Evolutionary conservation across 2,329 filamentous ascomycete genomes (phyloP), one percentile per base, ranked within the genome.

Genomic region (Exophiala oligosperma): DNA sequence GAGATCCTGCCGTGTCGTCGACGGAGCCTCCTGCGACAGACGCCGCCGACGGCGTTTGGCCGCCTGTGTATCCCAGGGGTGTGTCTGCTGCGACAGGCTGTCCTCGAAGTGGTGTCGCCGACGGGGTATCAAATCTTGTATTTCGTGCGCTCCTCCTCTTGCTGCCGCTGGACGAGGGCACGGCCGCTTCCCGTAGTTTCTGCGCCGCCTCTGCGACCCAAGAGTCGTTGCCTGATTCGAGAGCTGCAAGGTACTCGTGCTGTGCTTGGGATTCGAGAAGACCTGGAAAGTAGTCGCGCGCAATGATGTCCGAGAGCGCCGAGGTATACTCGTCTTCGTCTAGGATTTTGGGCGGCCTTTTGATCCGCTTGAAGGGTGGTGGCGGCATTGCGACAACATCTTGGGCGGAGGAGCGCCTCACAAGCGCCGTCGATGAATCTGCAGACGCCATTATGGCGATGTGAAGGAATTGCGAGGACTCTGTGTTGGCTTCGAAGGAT

Each of bases 271-370:
- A 87, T 72, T 97, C 92, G 3, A 92, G 78, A 0, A 99, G 81
- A 0, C 93, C 94, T 0, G 94, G 94, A 69, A 97, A 99, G 79
- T 96, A 99, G 79, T 99, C 94, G 64, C 94, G 87, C 8, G 91
- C 91, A 63, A 99, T 96, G 70, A 99, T 97, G 66, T 94, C 88
- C 0, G 92, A 96, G 28, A 99, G 81, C 1, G 90, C 89, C 57
- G 92, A 86, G 1, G 91, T 94, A 74, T 99, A 99, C 53, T 89
- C 86, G 66, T 99, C 93, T 79, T 99, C 94, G 72, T 96, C 91
- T 28, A 99, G 84, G 28, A 97, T 86, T 62, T 88, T 89, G 62
- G 88, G 86, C 0, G 94, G 94, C 52, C 94, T 84, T 75, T 97
- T 97, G 70, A 97, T 96, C 58, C 91, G 88, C 73, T 96, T 97